Evolutionary conservation across 257 asterid species (phyloP), one percentile per base, ranked within the genome.

Genomic region (Fraxinus quadrangulata): DNA sequence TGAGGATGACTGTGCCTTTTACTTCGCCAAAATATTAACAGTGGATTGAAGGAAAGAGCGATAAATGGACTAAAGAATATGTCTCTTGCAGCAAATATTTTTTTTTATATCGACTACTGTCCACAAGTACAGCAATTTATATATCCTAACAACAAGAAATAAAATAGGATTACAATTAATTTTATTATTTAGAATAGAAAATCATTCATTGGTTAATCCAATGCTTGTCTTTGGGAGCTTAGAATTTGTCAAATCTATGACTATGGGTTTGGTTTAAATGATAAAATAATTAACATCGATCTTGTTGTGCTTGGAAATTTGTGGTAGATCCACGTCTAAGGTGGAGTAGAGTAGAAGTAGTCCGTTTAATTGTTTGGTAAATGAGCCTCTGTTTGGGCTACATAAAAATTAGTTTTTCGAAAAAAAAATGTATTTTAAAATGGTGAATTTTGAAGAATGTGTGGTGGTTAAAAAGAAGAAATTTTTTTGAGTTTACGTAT

Each of bases 201-300:
- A 36, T 36, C 40, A 36, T 36, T 6, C 40, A 36, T 36, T 36
- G 40, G 40, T 36, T 36, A 36, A 36, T 36, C 40, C 40, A 36
- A 36, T 36, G 40, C 40, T 36, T 36, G 40, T 36, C 9, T 36
- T 36, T 36, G 2, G 40, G 40, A 36, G 40, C 42, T 37, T 51
- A 40, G 71, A 79, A 79, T 68, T 66, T 72, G 74, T 79, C 79
- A 45, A 61, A 34, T 75, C 42, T 67, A 36, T 4, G 70, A 65
- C 69, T 49, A 49, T 26, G 23, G 36, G 21, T 30, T 14, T n/a
- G 71, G 71, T 16, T 26, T 30, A 33, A 14, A 10, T 67, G 31
- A 28, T 16, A 36, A 31, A 5, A 11, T 13, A 5, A 31, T 67
- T 67, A 14, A 10, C n/a, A 14, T 28, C 30, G 6, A 66, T 10